Evolutionary conservation across 2,329 filamentous ascomycete species (phyloP), one percentile per base, ranked within the genome.

Genomic region (Penicillium italicum): DNA sequence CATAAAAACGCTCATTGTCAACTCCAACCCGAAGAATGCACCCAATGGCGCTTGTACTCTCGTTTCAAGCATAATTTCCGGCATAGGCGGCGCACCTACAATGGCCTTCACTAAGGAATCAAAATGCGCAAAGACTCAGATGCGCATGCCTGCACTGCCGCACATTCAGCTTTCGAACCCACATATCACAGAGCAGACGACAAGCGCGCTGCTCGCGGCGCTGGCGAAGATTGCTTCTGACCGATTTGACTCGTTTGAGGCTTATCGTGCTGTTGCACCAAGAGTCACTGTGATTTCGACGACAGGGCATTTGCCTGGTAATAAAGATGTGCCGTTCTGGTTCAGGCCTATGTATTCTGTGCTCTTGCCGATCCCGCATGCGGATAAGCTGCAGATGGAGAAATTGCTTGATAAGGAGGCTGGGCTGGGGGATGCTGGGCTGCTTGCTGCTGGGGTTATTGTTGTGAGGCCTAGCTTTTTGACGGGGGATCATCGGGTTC

Each of bases 61-160:
- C 0, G 77, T 77, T n/a, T 71, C 75, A 54, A 69, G 69, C 10
- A 76, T 83, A 52, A 57, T 81, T 42, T 76, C 70, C 22, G 80
- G 80, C n/a, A 69, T 83, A 24, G 80, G 80, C 50, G 67, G 66
- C 11, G 58, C 64, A 10, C 67, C 68, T 5, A 41, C 36, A 31
- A 43, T 61, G 0, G 46, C 51, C 38, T 61, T 71, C 9, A 62
- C 62, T 11, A 50, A 20, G 49, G 60, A 36, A 49, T 38, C 20
- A 41, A 51, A 24, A 50, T 60, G 37, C 30, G 16, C 2, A 53
- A 50, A 30, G 10, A 41, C 18, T 9, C 36, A 41, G 18, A 30
- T 61, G 11, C 58, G 60, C 1, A 26, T 61, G 3, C 58, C 60
- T 5, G 20, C 55, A 11, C 5, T 62, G 1, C 60, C 60, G 6